Evolutionary conservation across 1,284 basidiomycete genomes (phyloP).

Genomic region (Tetrapyrgos nigripes): DNA sequence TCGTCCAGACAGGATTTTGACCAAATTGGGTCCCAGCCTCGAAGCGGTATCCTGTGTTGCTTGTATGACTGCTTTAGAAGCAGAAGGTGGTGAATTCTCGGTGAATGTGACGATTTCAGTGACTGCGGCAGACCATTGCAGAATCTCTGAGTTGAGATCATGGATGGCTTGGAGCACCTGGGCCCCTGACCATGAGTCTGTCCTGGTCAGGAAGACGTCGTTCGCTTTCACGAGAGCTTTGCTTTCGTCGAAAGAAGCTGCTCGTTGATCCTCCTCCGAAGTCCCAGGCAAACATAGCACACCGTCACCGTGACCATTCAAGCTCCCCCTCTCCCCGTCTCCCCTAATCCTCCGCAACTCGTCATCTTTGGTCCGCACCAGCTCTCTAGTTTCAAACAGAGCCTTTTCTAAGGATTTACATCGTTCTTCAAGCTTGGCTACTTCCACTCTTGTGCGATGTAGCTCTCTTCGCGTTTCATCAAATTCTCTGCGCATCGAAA

Average conservation of each 20-base stretch:
- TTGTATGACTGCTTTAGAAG: constrained; percentile 46
- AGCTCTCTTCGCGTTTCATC: constrained; percentile 63
- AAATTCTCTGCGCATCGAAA: constrained; percentile 62
- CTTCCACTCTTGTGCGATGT: constrained; percentile 57
- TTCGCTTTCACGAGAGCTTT: constrained; percentile 55
- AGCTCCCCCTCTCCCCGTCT: background rate
- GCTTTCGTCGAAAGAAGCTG: constrained; percentile 30
- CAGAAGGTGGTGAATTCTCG: constrained; percentile 38
- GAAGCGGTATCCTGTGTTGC: constrained; percentile 63
- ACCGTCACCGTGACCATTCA: background rate
- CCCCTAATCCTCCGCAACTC: constrained; percentile 57
- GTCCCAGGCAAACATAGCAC: background rate
- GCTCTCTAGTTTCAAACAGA: constrained; percentile 56
- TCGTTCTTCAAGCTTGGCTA: constrained; percentile 61
- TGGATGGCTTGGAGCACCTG: constrained; percentile 80
- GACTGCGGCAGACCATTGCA: constrained; percentile 76
- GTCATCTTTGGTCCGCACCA: constrained; percentile 51
- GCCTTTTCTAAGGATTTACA: constrained; percentile 65
- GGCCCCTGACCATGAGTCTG: constrained; percentile 76
- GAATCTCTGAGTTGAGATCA: constrained; percentile 78
- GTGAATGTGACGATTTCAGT: constrained; percentile 66
- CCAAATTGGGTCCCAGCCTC: constrained; percentile 64
- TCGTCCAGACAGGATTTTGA: constrained; percentile 60
- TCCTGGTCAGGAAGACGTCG: constrained; percentile 74
- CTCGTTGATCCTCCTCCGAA: constrained; percentile 3